These are phyloP conservation scores for Colletotrichum gloeosporioides DNA, from an alignment of 2,329 filamentous ascomycete species.

Conservation along the genomic window DNA sequence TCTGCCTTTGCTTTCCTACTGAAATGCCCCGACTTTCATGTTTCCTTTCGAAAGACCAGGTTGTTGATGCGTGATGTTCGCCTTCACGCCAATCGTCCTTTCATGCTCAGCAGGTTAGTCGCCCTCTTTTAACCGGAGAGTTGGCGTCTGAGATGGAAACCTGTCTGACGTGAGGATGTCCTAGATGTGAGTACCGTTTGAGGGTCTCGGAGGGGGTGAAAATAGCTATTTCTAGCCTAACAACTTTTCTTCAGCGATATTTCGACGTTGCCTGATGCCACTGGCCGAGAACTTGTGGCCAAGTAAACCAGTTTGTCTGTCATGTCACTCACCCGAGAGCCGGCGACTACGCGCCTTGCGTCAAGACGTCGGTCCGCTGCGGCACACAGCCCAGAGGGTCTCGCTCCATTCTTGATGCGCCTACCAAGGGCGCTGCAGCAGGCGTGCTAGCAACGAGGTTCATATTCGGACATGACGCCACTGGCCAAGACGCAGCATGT, in stretches of 20 bases:
- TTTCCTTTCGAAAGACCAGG: neutral
- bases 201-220: neutral
- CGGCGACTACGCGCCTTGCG: neutral
- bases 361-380: neutral
- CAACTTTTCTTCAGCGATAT: neutral
- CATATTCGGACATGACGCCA: rapidly evolving
- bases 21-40: neutral
- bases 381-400: neutral
- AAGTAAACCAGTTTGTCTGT: neutral
- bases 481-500: neutral
- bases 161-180: neutral
- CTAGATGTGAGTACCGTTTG: neutral
- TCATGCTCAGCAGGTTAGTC: neutral
- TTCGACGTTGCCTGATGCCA: neutral
- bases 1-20: neutral
- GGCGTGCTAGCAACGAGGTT: neutral
- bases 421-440: neutral
- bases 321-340: neutral
- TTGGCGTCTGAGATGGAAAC: neutral
- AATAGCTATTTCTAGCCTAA: neutral
- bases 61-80: neutral
- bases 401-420: neutral
- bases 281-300: neutral
- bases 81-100: neutral
- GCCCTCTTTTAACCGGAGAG: neutral